Conservation (phyloP, 1,139 yeast genomes). For the Yamadazyma friedrichii region DNA sequence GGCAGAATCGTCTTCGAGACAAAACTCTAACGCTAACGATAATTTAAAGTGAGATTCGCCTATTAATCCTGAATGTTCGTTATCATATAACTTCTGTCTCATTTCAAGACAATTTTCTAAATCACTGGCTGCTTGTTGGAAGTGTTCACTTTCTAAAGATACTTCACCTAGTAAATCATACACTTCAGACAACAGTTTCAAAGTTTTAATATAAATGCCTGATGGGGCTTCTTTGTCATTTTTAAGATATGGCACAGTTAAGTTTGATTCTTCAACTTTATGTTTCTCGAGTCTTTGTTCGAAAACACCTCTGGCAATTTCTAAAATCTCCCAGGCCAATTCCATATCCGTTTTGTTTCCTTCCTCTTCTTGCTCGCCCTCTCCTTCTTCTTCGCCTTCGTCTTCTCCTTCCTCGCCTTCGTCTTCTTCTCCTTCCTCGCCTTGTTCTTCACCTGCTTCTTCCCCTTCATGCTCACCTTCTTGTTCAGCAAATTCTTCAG, state of each 20-base stretch:
- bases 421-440: slow-evolving; percentile 28
- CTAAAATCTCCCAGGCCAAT: slow-evolving; percentile 84
- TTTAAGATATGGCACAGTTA: slow-evolving; percentile 32
- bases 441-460: slow-evolving; percentile 24
- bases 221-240: slow-evolving; percentile 32
- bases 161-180: slow-evolving; percentile 87
- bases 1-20: slow-evolving; percentile 50
- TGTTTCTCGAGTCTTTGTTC: slow-evolving; percentile 40
- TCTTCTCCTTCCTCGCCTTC: slow-evolving; percentile 33
- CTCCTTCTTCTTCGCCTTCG: slow-evolving; percentile 26
- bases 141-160: slow-evolving; percentile 82
- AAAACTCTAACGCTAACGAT: slow-evolving; percentile 76
- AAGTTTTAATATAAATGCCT: slow-evolving; percentile 33
- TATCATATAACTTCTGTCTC: slow-evolving; percentile 51
- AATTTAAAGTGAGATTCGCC: slow-evolving; percentile 83
- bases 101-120: slow-evolving; percentile 55
- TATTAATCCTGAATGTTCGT: slow-evolving; percentile 54
- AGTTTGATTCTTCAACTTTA: slow-evolving; percentile 14
- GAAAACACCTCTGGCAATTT: slow-evolving; percentile 67
- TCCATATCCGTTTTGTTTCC: slow-evolving; percentile 74
- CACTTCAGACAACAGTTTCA: slow-evolving; percentile 66
- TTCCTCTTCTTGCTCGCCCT: slow-evolving; percentile 32
- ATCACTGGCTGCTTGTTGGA: slow-evolving; percentile 72
- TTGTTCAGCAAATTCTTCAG: slow-evolving; percentile 43
- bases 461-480: slow-evolving; percentile 31